phyloP scores from a whole-genome alignment of 768 basidiomycete species.

The Leccinum aurantiacum region DNA sequence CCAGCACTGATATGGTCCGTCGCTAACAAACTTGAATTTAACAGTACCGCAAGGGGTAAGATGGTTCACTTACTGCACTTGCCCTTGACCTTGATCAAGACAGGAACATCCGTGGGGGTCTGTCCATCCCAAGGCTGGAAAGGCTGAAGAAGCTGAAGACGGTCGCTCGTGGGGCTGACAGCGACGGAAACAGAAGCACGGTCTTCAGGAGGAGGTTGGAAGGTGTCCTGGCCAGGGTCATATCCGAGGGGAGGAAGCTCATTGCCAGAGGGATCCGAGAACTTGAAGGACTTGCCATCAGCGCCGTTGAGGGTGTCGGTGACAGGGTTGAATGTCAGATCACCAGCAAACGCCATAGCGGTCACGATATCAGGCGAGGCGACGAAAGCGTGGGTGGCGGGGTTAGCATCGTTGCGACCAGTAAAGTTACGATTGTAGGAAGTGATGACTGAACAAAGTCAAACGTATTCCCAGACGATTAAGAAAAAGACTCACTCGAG shows the following conservation, averaged over 20 bases:
- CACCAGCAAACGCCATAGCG: slow-evolving; percentile 93
- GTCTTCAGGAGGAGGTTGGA: slow-evolving; percentile 90
- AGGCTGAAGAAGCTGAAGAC: slow-evolving; percentile 86
- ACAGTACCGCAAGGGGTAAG: not conserved
- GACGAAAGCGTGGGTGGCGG: slow-evolving; percentile 96
- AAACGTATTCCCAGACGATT: not conserved
- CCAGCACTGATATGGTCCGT: slow-evolving; percentile 97
- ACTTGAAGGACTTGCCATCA: slow-evolving; percentile 97
- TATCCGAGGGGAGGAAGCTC: slow-evolving; percentile 96
- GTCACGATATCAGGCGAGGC: slow-evolving; percentile 95
- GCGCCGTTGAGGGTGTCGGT: slow-evolving; percentile 80
- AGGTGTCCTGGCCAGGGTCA: slow-evolving; percentile 96
- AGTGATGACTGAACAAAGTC: slow-evolving; percentile 71
- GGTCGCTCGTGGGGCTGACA: slow-evolving; percentile 81
- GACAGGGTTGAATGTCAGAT: slow-evolving; percentile 94
- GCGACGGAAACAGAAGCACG: slow-evolving; percentile 83
- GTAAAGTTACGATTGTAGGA: slow-evolving; percentile 99
- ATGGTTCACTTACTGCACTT: slow-evolving; percentile 82
- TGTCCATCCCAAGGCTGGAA: slow-evolving; percentile 94
- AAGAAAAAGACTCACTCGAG: slow-evolving; percentile 67
- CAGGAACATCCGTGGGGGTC: slow-evolving; percentile 82
- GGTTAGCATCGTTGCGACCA: slow-evolving; percentile 99
- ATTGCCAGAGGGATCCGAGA: slow-evolving; percentile 85
- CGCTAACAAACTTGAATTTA: slow-evolving; percentile 38
- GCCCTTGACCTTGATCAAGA: slow-evolving; percentile 98